phyloP scores from a whole-genome alignment of 306 rosid genomes.

The Coriaria nepalensis region DNA sequence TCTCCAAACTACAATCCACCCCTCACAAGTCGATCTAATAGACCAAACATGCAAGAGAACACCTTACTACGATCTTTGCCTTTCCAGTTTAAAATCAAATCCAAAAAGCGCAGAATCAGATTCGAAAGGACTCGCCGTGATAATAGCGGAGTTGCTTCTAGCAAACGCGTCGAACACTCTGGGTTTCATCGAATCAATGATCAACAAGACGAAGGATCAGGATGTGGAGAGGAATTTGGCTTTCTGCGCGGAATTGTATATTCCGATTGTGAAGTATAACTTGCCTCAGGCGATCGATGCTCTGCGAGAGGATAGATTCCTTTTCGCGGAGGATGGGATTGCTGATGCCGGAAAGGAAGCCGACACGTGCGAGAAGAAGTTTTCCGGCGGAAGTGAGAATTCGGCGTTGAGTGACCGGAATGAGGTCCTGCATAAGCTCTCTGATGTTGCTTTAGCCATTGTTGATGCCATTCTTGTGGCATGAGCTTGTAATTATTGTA shows the following conservation, averaged over 20 bases:
- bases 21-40: slow-evolving; percentile 4
- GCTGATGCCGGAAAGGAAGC: slow-evolving; percentile 59
- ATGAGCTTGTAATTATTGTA: no score
- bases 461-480: slow-evolving; percentile 12
- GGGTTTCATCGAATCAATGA: slow-evolving; percentile 27
- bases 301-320: slow-evolving; percentile 34
- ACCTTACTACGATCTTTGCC: slow-evolving; percentile 22
- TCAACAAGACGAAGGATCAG: slow-evolving; percentile 21
- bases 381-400: slow-evolving; percentile 23
- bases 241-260: slow-evolving; percentile 63
- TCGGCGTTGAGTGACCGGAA: slow-evolving; percentile 44
- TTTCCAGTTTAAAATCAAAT: slow-evolving; percentile 19
- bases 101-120: slow-evolving; percentile 19
- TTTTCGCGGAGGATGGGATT: slow-evolving; percentile 57
- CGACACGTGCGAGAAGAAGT: slow-evolving; percentile 45
- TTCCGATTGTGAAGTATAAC: slow-evolving; percentile 60
- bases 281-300: slow-evolving; percentile 78
- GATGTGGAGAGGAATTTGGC: slow-evolving; percentile 49
- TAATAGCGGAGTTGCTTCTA: slow-evolving; percentile 25
- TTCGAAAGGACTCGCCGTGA: slow-evolving; percentile 21
- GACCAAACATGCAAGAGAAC: slow-evolving; percentile 34
- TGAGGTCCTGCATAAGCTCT: slow-evolving; percentile 33
- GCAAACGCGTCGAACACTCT: slow-evolving; percentile 17
- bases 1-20: no score
- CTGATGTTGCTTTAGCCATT: slow-evolving; percentile 52